phyloP scores from a whole-genome alignment of 75 land plant species.

The Adiantum capillusveneris region DNA sequence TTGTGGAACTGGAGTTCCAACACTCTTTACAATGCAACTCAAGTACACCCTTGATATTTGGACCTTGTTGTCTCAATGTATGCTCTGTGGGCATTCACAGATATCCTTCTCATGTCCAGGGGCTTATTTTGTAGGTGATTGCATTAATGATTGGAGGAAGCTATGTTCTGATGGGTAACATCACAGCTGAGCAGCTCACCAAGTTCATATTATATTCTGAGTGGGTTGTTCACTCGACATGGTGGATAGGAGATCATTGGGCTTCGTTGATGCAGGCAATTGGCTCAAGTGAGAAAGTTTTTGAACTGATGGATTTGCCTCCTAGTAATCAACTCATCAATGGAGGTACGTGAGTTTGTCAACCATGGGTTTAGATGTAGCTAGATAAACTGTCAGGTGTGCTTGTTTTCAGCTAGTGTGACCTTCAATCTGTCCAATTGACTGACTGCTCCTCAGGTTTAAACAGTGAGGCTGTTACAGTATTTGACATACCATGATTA shows the following conservation, averaged over 20 bases:
- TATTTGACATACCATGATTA: no score
- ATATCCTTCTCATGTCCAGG: conserved; percentile 18
- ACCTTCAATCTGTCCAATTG: no score
- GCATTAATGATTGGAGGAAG: conserved; percentile 78
- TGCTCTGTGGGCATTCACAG: no score
- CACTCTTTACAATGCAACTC: conserved; percentile 71
- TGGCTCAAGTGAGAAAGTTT: conserved; percentile 96
- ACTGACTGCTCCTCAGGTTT: no score
- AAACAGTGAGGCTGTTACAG: no score
- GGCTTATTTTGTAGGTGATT: conserved; percentile 56
- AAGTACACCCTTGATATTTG: no score
- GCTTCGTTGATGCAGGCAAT: conserved; percentile 85
- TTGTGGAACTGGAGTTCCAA: conserved; percentile 78
- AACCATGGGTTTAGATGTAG: no score
- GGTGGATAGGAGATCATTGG: conserved; percentile 91
- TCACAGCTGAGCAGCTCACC: conserved; percentile 84
- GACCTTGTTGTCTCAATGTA: no score
- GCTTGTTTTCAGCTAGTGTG: no score
- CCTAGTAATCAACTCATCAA: conserved; percentile 51
- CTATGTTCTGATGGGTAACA: conserved; percentile 60
- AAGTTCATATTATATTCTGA: conserved; percentile 84
- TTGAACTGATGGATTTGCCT: conserved; percentile 68
- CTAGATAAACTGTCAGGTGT: no score
- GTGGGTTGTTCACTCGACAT: conserved; percentile 88
- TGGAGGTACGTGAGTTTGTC: no score